phyloP scores from a whole-genome alignment of 2,329 filamentous ascomycete genomes.

The Colletotrichum australisinense region DNA sequence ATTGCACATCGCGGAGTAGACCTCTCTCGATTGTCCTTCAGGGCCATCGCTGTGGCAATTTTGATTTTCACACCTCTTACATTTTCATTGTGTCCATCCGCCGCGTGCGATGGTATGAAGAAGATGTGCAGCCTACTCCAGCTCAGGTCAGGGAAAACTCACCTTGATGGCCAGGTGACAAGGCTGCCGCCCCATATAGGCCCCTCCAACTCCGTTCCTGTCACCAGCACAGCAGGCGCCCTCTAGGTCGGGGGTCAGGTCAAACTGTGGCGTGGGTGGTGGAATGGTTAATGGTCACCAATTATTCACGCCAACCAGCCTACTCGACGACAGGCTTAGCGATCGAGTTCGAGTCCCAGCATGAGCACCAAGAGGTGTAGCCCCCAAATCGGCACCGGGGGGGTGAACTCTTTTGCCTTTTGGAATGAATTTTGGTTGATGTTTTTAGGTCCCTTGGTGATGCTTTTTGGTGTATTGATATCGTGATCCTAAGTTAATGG shows the following conservation, averaged over 20 bases:
- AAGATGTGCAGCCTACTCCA: constrained; percentile 9
- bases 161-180: neutral
- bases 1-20: constrained; percentile 57
- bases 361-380: no score
- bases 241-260: no score
- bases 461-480: neutral
- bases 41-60: constrained; percentile 38
- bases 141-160: no score
- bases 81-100: constrained; percentile 38
- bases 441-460: neutral
- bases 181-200: neutral
- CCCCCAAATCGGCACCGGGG: no score
- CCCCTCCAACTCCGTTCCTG: no score
- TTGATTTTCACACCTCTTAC: constrained; percentile 32
- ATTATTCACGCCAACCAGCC: no score
- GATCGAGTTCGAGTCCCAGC: no score
- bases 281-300: no score
- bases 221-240: no score
- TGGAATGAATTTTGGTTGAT: neutral
- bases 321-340: no score
- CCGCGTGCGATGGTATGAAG: constrained; percentile 37
- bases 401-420: neutral
- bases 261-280: no score
- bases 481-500: rapidly evolving
- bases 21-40: constrained; percentile 38